Evolutionary conservation across 208 protist species (phyloP).

Genomic region (Trypanosoma congolense): DNA sequence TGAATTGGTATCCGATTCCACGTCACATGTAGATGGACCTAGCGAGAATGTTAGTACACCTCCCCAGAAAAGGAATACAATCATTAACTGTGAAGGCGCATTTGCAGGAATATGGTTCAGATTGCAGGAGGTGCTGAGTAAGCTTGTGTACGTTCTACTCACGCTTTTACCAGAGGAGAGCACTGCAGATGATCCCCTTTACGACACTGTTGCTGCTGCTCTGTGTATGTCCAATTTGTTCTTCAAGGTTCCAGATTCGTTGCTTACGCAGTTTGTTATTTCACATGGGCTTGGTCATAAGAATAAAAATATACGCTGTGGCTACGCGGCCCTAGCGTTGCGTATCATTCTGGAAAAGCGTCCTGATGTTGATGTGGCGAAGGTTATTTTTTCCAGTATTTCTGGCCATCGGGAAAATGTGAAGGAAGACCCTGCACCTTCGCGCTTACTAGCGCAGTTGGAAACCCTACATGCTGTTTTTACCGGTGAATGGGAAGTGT

Average conservation of each 20-base stretch:
- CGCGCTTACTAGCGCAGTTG: constrained; percentile 2
- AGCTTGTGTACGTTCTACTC: constrained; percentile 4
- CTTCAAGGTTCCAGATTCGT: background rate
- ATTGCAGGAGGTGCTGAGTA: too few relatives aligned
- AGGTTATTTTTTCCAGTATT: background rate
- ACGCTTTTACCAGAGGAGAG: constrained; percentile 1
- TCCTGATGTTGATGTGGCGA: background rate
- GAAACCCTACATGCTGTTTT: constrained; percentile 19
- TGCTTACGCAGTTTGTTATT: constrained; percentile 13
- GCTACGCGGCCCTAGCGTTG: constrained; percentile 17
- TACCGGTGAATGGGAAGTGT: constrained; percentile 9
- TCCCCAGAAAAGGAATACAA: too few relatives aligned
- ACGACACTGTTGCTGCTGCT: constrained; percentile 11
- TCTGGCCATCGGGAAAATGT: background rate
- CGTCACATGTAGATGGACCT: too few relatives aligned
- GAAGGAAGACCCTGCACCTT: background rate
- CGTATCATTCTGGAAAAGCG: constrained; percentile 7
- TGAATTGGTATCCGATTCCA: too few relatives aligned
- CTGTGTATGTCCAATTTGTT: constrained; percentile 13
- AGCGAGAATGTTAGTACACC: too few relatives aligned
- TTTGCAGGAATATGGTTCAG: too few relatives aligned
- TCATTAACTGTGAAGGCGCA: too few relatives aligned
- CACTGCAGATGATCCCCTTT: too few relatives aligned
- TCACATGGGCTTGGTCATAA: constrained; percentile 8
- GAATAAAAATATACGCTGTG: constrained; percentile 14